These are phyloP conservation scores for Darksidea phi DNA, from an alignment of 495 filamentous ascomycete species.

Conservation along the genomic window DNA sequence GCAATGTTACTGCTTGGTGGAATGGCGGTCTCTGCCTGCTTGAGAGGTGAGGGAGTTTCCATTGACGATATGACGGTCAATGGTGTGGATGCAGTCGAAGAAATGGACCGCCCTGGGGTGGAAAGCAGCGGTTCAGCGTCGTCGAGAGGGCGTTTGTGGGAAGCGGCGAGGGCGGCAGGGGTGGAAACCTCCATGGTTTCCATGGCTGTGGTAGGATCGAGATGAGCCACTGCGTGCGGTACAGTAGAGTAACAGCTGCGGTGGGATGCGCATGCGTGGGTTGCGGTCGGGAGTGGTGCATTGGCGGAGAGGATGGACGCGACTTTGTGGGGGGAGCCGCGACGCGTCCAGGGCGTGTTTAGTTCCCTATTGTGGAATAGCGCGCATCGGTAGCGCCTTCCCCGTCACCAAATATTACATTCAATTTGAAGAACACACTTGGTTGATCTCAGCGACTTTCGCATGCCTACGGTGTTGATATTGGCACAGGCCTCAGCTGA, in stretches of 20 bases:
- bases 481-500: too few relatives aligned
- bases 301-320: conserved; percentile 15
- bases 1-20: conserved; percentile 31
- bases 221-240: neutral
- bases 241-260: neutral
- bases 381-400: too few relatives aligned
- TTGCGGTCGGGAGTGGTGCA: neutral
- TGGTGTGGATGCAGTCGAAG: conserved; percentile 23
- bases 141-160: conserved; percentile 30
- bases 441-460: too few relatives aligned
- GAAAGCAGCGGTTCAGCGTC: conserved; percentile 7
- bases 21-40: conserved; percentile 14
- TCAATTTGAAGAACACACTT: too few relatives aligned
- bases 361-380: too few relatives aligned
- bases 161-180: neutral
- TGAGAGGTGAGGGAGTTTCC: conserved; percentile 28
- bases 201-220: neutral
- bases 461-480: too few relatives aligned
- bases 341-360: conserved; percentile 17
- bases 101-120: conserved; percentile 17
- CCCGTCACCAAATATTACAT: too few relatives aligned
- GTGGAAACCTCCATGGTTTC: conserved; percentile 20
- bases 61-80: conserved; percentile 38
- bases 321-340: conserved; percentile 12
- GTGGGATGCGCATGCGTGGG: neutral